Evolutionary conservation across 192 early-diverging fungal genomes (phyloP).

Genomic region (Diversispora epigaea): DNA sequence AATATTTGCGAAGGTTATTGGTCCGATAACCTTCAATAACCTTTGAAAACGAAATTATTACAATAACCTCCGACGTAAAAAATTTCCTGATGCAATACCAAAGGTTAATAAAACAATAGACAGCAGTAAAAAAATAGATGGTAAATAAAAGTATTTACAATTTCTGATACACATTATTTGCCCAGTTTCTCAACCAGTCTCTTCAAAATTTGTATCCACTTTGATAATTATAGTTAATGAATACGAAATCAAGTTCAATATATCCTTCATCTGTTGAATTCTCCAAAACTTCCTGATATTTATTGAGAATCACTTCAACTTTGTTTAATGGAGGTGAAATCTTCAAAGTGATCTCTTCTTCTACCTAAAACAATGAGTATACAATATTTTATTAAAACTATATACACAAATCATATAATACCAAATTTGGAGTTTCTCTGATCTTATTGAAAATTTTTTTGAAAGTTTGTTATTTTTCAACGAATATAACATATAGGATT

Average conservation of each 20-base stretch:
- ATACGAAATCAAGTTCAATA: constrained; percentile 2
- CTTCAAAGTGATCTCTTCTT: constrained; percentile 11
- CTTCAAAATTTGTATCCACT: constrained; percentile 6
- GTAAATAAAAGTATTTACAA: constrained; percentile 20
- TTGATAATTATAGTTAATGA: constrained; percentile 19
- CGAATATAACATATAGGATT: background rate
- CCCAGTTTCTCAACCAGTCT: constrained; percentile 11
- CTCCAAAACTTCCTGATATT: background rate
- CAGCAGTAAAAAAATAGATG: constrained; percentile 2
- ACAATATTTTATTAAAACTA: background rate
- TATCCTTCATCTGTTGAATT: background rate
- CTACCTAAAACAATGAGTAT: background rate
- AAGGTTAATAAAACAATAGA: constrained; percentile 14
- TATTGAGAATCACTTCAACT: constrained; percentile 11
- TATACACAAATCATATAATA: constrained; percentile 5
- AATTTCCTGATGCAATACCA: too few relatives aligned
- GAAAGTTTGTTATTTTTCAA: constrained; percentile 1
- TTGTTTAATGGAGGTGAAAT: constrained; percentile 7
- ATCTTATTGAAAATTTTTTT: constrained; percentile 10
- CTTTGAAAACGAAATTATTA: too few relatives aligned
- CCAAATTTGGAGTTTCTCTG: background rate
- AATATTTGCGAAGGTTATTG: too few relatives aligned
- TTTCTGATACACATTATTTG: constrained; percentile 9
- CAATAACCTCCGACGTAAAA: too few relatives aligned
- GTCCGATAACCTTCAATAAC: too few relatives aligned